phyloP scores from a whole-genome alignment of 2,329 filamentous ascomycete species.

The Gnomoniopsis smithogilvyi region DNA sequence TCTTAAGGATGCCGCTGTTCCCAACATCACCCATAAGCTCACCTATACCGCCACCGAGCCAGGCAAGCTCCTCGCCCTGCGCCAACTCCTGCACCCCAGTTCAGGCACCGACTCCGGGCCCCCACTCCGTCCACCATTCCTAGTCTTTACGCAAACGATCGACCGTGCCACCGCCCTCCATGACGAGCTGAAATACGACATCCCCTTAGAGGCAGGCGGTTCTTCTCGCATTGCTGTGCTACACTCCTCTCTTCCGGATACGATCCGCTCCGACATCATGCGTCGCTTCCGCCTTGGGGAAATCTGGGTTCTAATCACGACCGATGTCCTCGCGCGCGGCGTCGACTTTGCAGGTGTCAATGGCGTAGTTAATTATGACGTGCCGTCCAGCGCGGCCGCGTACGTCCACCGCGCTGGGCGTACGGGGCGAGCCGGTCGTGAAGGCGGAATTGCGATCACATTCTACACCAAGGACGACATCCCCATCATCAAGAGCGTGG shows the following conservation, averaged over 20 bases:
- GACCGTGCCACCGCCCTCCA: constrained; percentile 83
- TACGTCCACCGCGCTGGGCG: constrained; percentile 94
- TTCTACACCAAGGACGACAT: constrained; percentile 96
- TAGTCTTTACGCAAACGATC: constrained; percentile 96
- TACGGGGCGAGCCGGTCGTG: constrained; percentile 82
- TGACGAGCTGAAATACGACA: constrained; percentile 90
- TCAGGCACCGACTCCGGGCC: constrained; percentile 53
- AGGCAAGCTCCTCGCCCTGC: constrained; percentile 87
- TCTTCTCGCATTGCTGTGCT: constrained; percentile 82
- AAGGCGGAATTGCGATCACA: constrained; percentile 86
- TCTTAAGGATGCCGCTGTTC: constrained; percentile 90
- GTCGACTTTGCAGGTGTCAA: constrained; percentile 95
- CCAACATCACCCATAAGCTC: constrained; percentile 85
- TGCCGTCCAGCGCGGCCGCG: constrained; percentile 81
- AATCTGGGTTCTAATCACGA: constrained; percentile 95
- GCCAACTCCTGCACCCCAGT: constrained; percentile 81
- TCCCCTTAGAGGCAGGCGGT: constrained; percentile 82
- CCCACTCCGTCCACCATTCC: constrained; percentile 77
- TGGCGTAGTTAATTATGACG: constrained; percentile 96
- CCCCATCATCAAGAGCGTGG: constrained; percentile 81
- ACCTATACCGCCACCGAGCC: constrained; percentile 89
- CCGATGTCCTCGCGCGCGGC: constrained; percentile 85
- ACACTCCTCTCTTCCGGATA: constrained; percentile 80
- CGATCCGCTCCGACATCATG: constrained; percentile 76
- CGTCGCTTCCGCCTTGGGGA: constrained; percentile 85